Percentiles rank a stretch among this genome's conserved stretches.
Evolutionary conservation across 257 asterid genomes (phyloP).

Genomic region (Solanum sejunctum): DNA sequence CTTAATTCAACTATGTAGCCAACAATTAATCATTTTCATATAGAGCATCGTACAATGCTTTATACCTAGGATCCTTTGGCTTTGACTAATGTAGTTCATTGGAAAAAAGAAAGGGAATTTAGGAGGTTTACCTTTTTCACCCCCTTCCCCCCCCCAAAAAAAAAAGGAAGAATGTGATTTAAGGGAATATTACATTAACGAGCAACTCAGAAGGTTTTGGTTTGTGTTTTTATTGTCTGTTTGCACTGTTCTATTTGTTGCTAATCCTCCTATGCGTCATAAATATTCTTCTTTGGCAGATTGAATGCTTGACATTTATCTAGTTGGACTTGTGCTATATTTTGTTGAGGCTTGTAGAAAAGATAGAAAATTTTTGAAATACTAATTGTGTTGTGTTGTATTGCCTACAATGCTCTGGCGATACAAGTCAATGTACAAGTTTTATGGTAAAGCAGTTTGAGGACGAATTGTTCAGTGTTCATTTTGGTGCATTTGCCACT

Average conservation of each 20-base stretch:
- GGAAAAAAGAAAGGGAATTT: not conserved
- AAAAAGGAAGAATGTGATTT: not conserved
- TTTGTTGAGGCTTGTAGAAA: not conserved
- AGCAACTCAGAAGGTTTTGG: not conserved
- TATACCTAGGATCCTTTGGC: not conserved
- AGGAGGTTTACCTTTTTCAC: not conserved
- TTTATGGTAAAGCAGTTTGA: not conserved
- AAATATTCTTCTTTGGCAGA: not conserved
- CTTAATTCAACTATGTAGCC: not conserved
- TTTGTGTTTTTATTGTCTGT: not conserved
- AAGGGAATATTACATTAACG: not conserved
- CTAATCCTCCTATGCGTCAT: not conserved
- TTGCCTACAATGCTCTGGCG: not conserved
- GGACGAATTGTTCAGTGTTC: not conserved
- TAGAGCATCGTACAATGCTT: not conserved
- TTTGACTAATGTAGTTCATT: not conserved
- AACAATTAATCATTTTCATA: not conserved
- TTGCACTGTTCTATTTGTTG: not conserved
- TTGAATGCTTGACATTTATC: not conserved
- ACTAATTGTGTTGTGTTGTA: not conserved
- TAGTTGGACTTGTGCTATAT: not conserved
- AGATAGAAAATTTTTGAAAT: not conserved
- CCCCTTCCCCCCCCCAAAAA: too few species aligned
- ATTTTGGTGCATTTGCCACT: not conserved
- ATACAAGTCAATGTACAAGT: not conserved